Percentiles rank a stretch among this genome's conserved stretches.
Evolutionary conservation across 169 alveolate genomes (phyloP).

Genomic region (Plasmodium inui): DNA sequence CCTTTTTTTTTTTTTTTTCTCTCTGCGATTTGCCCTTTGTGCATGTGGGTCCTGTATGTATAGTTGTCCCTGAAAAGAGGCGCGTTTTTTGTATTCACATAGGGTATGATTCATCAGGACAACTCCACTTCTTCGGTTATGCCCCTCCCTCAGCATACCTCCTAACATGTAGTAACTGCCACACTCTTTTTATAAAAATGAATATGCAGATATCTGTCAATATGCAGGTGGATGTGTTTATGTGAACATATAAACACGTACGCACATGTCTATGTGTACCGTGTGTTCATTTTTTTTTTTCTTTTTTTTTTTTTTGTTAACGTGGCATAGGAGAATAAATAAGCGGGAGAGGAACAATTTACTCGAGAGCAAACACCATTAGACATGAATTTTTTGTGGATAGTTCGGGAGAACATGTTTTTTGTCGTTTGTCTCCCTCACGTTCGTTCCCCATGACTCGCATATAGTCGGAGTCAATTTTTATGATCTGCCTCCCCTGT

Average conservation of each 20-base stretch:
- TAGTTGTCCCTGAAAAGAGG: neutral
- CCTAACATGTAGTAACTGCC: neutral
- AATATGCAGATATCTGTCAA: neutral
- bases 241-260: neutral
- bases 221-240: neutral
- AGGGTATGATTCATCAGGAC: neutral
- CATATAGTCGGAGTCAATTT: neutral
- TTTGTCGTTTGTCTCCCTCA: neutral
- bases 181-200: neutral
- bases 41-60: neutral
- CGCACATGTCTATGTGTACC: neutral
- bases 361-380: neutral
- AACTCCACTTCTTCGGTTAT: neutral
- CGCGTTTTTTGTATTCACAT: neutral
- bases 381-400: constrained; percentile 9
- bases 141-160: neutral
- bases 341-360: neutral
- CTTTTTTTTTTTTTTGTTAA: constrained; percentile 9
- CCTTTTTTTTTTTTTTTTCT: neutral
- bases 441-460: neutral
- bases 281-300: constrained; percentile 4
- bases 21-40: neutral
- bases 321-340: constrained; percentile 3
- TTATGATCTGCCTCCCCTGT: neutral
- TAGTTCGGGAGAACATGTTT: neutral